phyloP scores from a whole-genome alignment of 768 basidiomycete genomes.

The Rhodotorula babjevae region DNA sequence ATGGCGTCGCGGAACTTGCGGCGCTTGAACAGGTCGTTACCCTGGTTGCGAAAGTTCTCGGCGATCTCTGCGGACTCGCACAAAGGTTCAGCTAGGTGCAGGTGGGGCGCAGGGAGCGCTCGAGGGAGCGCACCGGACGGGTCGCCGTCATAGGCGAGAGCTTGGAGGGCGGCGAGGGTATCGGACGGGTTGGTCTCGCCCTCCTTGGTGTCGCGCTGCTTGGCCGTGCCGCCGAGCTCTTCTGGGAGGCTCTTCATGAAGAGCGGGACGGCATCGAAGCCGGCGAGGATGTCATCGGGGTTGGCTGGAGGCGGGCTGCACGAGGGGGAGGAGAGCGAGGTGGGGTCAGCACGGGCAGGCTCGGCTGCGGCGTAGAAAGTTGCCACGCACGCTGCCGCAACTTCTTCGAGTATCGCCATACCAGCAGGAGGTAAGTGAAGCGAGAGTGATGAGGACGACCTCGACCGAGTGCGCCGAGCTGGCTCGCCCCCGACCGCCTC shows the following conservation, averaged over 20 bases:
- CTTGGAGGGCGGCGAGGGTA: constrained; percentile 75
- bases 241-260: constrained; percentile 84
- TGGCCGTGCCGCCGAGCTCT: constrained; percentile 18
- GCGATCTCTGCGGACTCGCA: constrained; percentile 68
- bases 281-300: constrained; percentile 44
- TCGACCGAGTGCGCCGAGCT: too few species aligned
- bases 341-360: background rate
- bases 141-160: constrained; percentile 79
- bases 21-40: constrained; percentile 87
- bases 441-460: background rate
- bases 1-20: constrained; percentile 81
- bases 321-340: background rate
- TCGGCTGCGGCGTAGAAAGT: background rate
- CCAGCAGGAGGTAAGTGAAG: background rate
- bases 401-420: background rate
- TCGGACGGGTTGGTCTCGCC: constrained; percentile 53
- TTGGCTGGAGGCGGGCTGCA: background rate
- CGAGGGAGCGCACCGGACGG: constrained; percentile 71
- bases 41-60: constrained; percentile 87
- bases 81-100: background rate
- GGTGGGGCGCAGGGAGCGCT: background rate
- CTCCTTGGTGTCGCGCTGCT: constrained; percentile 51
- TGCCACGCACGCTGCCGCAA: background rate
- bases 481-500: too few species aligned
- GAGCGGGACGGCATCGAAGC: constrained; percentile 67